Evolutionary conservation across 768 basidiomycete genomes (phyloP).

Genomic region (Favolaschia claudopus): DNA sequence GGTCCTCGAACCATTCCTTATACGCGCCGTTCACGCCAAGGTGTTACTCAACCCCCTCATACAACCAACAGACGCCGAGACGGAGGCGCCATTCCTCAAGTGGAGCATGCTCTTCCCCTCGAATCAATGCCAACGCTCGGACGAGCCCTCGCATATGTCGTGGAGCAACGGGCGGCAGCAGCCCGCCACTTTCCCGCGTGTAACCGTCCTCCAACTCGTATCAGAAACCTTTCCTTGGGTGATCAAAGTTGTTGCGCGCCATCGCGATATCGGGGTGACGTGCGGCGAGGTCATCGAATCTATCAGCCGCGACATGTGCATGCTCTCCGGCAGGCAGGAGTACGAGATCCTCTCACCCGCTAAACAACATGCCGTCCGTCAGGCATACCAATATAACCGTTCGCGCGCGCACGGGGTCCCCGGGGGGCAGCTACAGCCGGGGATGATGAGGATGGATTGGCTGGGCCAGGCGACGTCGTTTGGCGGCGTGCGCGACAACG

Average conservation of each 20-base stretch:
- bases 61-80: constrained; percentile 49
- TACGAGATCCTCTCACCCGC: constrained; percentile 48
- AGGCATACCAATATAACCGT: constrained; percentile 71
- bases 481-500: constrained; percentile 64
- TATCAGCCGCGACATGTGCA: constrained; percentile 58
- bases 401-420: constrained; percentile 70
- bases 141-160: constrained; percentile 64
- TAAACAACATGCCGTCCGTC: constrained; percentile 52
- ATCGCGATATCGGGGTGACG: constrained; percentile 61
- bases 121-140: constrained; percentile 65
- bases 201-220: constrained; percentile 59
- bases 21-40: constrained; percentile 54
- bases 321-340: constrained; percentile 59
- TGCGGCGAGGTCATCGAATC: constrained; percentile 72
- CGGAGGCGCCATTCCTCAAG: constrained; percentile 59
- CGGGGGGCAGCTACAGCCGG: constrained; percentile 69
- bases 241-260: constrained; percentile 54
- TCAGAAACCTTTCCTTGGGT: constrained; percentile 64
- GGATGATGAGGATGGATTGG: constrained; percentile 74
- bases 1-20: constrained; percentile 68
- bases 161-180: constrained; percentile 72
- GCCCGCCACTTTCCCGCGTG: constrained; percentile 72
- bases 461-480: constrained; percentile 65
- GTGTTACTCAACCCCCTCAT: constrained; percentile 71
- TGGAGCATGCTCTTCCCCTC: constrained; percentile 82